phyloP scores from a whole-genome alignment of 495 filamentous ascomycete species.

The Trichoderma gamsii region DNA sequence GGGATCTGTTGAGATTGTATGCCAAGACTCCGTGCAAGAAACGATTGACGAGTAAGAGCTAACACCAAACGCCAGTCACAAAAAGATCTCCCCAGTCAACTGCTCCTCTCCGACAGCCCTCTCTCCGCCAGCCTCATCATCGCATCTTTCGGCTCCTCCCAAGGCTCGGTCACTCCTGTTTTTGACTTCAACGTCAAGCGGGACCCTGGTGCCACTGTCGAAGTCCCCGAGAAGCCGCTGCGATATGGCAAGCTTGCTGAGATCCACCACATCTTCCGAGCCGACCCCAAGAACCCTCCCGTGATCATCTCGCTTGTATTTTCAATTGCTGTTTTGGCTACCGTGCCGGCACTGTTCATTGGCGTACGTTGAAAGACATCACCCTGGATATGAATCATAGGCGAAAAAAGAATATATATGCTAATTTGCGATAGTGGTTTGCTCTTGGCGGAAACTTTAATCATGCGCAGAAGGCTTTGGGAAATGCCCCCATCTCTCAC shows the following conservation, averaged over 20 bases:
- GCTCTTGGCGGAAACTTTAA: slow-evolving; percentile 77
- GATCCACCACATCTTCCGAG: slow-evolving; percentile 88
- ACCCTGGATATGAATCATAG: not conserved
- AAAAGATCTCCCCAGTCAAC: slow-evolving; percentile 82
- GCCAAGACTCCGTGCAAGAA: slow-evolving; percentile 20
- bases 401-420: not conserved
- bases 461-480: slow-evolving; percentile 68
- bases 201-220: slow-evolving; percentile 56
- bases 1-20: slow-evolving; percentile 74
- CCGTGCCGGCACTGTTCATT: slow-evolving; percentile 64
- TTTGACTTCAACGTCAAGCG: slow-evolving; percentile 50
- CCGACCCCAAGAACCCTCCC: slow-evolving; percentile 73
- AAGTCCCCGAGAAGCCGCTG: slow-evolving; percentile 56
- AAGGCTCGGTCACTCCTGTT: slow-evolving; percentile 62
- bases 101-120: slow-evolving; percentile 59
- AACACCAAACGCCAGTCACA: slow-evolving; percentile 58
- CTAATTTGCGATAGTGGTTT: slow-evolving; percentile 54
- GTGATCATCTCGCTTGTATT: slow-evolving; percentile 77
- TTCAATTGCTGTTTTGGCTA: slow-evolving; percentile 58
- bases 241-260: slow-evolving; percentile 74
- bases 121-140: slow-evolving; percentile 74
- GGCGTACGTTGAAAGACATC: slow-evolving; percentile 47
- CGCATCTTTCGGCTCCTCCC: slow-evolving; percentile 75
- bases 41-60: slow-evolving; percentile 19
- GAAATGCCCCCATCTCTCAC: slow-evolving; percentile 70